These are phyloP conservation scores for Leucogyrophana mollusca DNA, from an alignment of 768 basidiomycete genomes.

Conservation along the genomic window DNA sequence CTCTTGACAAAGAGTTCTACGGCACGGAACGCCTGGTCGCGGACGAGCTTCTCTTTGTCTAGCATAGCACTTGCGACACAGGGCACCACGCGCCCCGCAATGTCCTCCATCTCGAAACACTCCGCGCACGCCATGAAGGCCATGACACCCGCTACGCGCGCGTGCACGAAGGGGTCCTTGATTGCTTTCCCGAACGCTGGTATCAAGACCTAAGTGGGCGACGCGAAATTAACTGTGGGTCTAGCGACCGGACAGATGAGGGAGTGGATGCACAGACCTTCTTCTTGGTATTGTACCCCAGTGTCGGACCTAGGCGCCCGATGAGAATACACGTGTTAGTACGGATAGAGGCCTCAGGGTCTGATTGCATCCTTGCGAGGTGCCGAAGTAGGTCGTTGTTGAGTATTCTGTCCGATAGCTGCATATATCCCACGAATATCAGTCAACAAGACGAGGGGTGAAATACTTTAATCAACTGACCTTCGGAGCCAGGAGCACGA, in stretches of 20 bases:
- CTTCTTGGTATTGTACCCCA: conserved; percentile 86
- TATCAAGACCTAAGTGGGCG: conserved; percentile 55
- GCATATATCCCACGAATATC: no score
- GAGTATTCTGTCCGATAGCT: conserved; percentile 89
- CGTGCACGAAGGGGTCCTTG: conserved; percentile 90
- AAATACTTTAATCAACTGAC: conserved; percentile 35
- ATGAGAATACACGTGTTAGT: conserved; percentile 98
- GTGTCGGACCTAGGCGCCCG: conserved; percentile 81
- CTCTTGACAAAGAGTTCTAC: conserved; percentile 84
- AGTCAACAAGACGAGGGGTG: neutral
- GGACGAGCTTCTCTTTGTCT: conserved; percentile 94
- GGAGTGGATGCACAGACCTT: no score
- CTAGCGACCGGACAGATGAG: no score
- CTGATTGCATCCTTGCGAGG: conserved; percentile 90
- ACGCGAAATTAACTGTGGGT: no score
- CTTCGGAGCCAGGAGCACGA: conserved; percentile 82
- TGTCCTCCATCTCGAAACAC: conserved; percentile 83
- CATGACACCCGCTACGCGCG: conserved; percentile 92
- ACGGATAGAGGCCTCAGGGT: conserved; percentile 91
- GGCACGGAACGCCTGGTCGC: conserved; percentile 96
- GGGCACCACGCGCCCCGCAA: conserved; percentile 89
- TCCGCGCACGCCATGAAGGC: conserved; percentile 94
- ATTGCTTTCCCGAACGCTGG: conserved; percentile 90
- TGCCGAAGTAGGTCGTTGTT: conserved; percentile 96
- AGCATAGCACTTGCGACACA: conserved; percentile 76